phyloP scores from a whole-genome alignment of 345 rosid genomes.

The Brassica rapa region DNA sequence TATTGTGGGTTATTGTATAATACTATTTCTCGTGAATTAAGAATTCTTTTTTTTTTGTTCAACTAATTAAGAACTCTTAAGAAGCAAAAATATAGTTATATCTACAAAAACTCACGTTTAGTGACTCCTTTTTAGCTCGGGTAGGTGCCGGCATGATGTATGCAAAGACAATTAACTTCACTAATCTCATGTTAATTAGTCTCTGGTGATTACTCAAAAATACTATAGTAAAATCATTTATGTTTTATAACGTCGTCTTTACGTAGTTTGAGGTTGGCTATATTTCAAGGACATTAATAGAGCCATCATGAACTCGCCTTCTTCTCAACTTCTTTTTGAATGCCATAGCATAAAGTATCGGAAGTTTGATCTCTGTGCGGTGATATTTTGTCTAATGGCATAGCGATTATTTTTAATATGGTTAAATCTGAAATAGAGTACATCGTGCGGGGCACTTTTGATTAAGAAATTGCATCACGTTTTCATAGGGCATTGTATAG shows the following conservation, averaged over 20 bases:
- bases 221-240: background rate
- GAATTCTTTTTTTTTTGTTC: background rate
- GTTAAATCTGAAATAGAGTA: background rate
- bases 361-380: background rate
- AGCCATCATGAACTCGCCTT: too few relatives aligned
- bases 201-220: background rate
- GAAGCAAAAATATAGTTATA: background rate
- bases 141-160: constrained; percentile 25
- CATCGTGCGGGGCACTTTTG: constrained; percentile 12
- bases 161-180: constrained; percentile 1
- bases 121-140: background rate
- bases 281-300: too few relatives aligned
- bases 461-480: constrained; percentile 18
- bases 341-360: background rate
- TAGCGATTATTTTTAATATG: background rate
- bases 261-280: too few relatives aligned
- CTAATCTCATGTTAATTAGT: constrained; percentile 1
- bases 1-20: background rate
- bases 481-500: constrained; percentile 15
- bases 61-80: background rate
- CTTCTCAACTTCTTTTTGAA: background rate
- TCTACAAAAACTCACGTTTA: background rate
- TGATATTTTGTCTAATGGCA: background rate
- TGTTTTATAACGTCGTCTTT: background rate
- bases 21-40: background rate